phyloP scores from a whole-genome alignment of 495 filamentous ascomycete species.

The Penicillium soppii region DNA sequence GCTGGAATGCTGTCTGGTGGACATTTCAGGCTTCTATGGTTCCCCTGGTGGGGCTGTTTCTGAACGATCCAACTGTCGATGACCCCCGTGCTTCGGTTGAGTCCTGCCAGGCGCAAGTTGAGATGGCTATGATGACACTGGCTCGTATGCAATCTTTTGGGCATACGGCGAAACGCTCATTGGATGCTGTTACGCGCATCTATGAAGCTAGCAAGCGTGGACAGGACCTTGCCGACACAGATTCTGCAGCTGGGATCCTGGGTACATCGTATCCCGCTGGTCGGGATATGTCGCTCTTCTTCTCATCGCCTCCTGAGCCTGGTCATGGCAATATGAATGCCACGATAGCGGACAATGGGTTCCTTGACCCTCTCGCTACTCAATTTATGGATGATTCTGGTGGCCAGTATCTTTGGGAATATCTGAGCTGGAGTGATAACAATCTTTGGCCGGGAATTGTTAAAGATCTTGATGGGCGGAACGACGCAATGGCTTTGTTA shows the following conservation, averaged over 20 bases:
- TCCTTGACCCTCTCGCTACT: slow-evolving; percentile 26
- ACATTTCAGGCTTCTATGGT: slow-evolving; percentile 79
- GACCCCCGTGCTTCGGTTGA: slow-evolving; percentile 54
- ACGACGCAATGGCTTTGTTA: slow-evolving; percentile 26
- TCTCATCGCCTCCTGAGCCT: slow-evolving; percentile 18
- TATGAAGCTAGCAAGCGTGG: slow-evolving; percentile 58
- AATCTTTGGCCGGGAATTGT: slow-evolving; percentile 34
- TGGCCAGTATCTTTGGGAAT: slow-evolving; percentile 44
- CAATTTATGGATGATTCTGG: slow-evolving; percentile 35
- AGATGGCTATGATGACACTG: slow-evolving; percentile 65
- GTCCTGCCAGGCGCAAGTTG: slow-evolving; percentile 55
- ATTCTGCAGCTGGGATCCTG: slow-evolving; percentile 1
- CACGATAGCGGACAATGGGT: slow-evolving; percentile 22
- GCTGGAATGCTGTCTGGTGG: slow-evolving; percentile 84
- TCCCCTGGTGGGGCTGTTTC: slow-evolving; percentile 69
- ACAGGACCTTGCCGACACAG: slow-evolving; percentile 12
- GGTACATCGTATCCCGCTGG: slow-evolving; percentile 17
- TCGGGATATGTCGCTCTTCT: slow-evolving; percentile 17
- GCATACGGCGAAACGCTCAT: slow-evolving; percentile 65
- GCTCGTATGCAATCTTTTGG: slow-evolving; percentile 70
- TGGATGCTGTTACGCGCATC: slow-evolving; percentile 68
- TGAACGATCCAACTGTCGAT: slow-evolving; percentile 56
- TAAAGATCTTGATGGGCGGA: slow-evolving; percentile 27
- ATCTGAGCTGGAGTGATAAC: slow-evolving; percentile 43
- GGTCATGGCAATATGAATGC: slow-evolving; percentile 15